Percentiles rank a stretch among this genome's conserved stretches.
Evolutionary conservation across 2,329 filamentous ascomycete species (phyloP).

Genomic region (Sarocladium brachiariae): DNA sequence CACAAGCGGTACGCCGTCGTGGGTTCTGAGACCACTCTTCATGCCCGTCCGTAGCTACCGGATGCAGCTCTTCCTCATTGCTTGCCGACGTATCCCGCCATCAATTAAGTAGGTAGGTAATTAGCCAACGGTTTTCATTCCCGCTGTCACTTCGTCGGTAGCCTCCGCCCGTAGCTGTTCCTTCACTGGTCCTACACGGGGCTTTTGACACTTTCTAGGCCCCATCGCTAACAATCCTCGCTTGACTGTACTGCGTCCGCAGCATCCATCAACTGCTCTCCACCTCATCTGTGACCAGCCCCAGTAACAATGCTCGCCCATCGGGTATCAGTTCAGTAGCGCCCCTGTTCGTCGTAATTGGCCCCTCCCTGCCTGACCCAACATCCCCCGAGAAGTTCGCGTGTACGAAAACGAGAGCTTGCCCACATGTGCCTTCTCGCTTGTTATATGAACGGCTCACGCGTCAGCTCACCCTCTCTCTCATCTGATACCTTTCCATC

Average conservation of each 20-base stretch:
- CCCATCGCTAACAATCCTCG: background rate
- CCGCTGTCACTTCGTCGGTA: conserved; percentile 5
- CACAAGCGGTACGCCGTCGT: background rate
- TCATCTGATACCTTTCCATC: background rate
- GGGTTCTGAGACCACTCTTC: conserved; percentile 6
- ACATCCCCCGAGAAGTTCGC: conserved; percentile 2
- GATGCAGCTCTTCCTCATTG: background rate
- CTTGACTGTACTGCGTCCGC: background rate
- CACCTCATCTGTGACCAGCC: background rate
- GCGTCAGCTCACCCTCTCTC: background rate
- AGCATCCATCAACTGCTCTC: background rate
- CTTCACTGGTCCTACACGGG: background rate
- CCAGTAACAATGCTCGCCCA: background rate
- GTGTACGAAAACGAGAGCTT: conserved; percentile 1
- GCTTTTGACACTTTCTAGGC: background rate
- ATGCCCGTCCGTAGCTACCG: conserved; percentile 6
- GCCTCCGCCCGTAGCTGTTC: conserved; percentile 5
- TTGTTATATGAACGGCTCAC: conserved; percentile 7
- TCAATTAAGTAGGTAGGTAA: no score
- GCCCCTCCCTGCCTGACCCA: background rate
- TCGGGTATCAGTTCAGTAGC: background rate
- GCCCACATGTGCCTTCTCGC: background rate
- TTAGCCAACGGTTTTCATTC: background rate
- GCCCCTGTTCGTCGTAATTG: background rate
- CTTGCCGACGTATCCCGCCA: conserved; percentile 1